Conservation (phyloP, 1,284 basidiomycete species). For the Cystobasidium sp. region DNA sequence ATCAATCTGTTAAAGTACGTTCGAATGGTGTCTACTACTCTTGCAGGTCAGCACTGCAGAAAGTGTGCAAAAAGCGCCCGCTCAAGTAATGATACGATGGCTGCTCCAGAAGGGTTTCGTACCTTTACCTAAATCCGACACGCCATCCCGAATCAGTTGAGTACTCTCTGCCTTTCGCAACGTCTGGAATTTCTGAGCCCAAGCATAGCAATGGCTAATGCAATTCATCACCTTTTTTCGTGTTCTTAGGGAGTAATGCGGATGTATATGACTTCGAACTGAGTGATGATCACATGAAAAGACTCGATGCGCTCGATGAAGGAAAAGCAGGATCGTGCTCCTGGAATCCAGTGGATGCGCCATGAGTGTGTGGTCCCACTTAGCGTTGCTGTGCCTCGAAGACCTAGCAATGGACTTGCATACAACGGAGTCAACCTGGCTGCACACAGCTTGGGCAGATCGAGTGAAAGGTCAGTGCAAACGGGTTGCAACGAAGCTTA, state of each 20-base stretch:
- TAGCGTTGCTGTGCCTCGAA: neutral
- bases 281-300: constrained; percentile 65
- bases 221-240: neutral
- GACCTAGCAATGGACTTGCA: neutral
- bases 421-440: neutral
- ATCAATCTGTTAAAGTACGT: no score
- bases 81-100: constrained; percentile 80
- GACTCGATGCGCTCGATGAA: constrained; percentile 67
- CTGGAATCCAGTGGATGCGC: constrained; percentile 71
- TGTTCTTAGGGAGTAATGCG: constrained; percentile 63
- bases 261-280: constrained; percentile 74
- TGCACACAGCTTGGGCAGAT: no score
- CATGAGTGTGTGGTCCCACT: constrained; percentile 38
- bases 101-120: constrained; percentile 54
- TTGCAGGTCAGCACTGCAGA: constrained; percentile 67
- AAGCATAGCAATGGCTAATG: neutral
- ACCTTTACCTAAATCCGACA: constrained; percentile 75
- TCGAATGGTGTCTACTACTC: no score
- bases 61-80: constrained; percentile 62
- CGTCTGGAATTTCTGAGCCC: no score
- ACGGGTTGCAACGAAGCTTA: no score
- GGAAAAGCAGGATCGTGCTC: constrained; percentile 68
- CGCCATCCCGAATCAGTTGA: constrained; percentile 64
- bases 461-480: no score
- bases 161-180: neutral